Base-by-base conservation (phyloP, 1,139 yeast species). In the Magnusiomyces sp. region DNA sequence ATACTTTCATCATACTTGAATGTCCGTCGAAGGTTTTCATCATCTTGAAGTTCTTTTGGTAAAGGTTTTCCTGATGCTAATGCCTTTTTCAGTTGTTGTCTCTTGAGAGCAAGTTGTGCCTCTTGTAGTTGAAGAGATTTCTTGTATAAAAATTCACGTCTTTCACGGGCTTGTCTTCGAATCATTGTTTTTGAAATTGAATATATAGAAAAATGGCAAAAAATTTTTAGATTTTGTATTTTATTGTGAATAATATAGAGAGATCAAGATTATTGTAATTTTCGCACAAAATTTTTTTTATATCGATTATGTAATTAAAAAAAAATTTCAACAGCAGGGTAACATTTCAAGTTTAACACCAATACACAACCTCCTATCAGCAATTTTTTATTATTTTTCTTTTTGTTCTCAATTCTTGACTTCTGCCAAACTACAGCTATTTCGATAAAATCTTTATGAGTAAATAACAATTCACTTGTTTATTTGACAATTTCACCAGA, bases 151-250 rank as follows among this genome's bases (percentile, higher is more conserved):
- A 89, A 92, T 62, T 92, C 97, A 68, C 95, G 79, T 72, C 97
- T 79, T 67, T 90, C 97, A 71, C 97, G 81, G 17, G 97, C 96
- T 64, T 89, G 95, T 72, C 86, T 81, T 70, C 98, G 79, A 54
- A 88, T 73, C 96, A 58, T 55, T n/a, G 46, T 32, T n/a, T 5
- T 3, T 10, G 29, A 7, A 23, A 23, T 23, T 23, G 7, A 5
- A 7, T 23, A 23, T 23, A 23, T 23, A 23, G 29, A 23, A 7
- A n/a, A 23, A 23, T 23, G 29, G 29, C 29, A 23, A 23, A 23
- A 5, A 23, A 5, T 23, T 10, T 41, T 13, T 41, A 41, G 6
- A n/a, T 31, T 42, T n/a, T 10, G 11, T 10, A 14, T 29, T 32
- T 27, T 14, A 7, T 29, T 29, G 4, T 11, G n/a, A 33, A 31